Base-by-base conservation (phyloP, 306 rosid species). In the Vigna reflexopilosa region DNA sequence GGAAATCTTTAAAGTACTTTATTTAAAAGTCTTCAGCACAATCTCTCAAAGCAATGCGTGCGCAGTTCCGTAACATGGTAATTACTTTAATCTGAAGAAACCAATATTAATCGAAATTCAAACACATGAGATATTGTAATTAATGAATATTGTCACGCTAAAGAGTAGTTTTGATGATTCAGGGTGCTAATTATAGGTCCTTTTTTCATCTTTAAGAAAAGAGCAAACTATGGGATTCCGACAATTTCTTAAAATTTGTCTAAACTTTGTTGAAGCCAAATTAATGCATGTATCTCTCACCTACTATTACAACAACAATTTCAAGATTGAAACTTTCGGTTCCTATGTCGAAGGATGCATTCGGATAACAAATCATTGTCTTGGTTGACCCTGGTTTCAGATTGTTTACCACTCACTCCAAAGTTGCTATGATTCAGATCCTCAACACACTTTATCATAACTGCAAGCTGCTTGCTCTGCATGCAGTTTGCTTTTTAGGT, bases 191-290 rank as follows among this genome's bases (percentile, higher is more conserved):
- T 77, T 47, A 57, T 68, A 55, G 24, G 76, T 48, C 63, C 19
- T 28, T 77, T 71, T 45, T 51, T 55, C 7, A 45, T 19, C 71
- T 65, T 71, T 82, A 54, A 64, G 28, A 56, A 65, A 48, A 49
- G 63, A 74, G 77, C 15, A 47, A 64, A 70, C 10, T 44, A 26
- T 75, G 79, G 75, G 52, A 48, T 42, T 77, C 75, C 75, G 56
- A 67, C 88, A 83, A 52, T 69, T 36, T 42, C 61, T 78, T 73
- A 69, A 79, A 72, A 49, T 85, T 65, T 85, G 88, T 83, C 84
- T 64, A 80, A 67, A 76, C 80, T 83, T 81, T 83, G 61, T 76
- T 80, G 75, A 49, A 38, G 55, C 6, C 72, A 62, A 81, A 78
- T 87, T 80, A 81, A 56, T 67, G 75, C 74, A 72, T 38, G 19